Percentiles rank a stretch among this genome's conserved stretches.
These are phyloP conservation scores for Suillus hirtellus DNA, from an alignment of 768 basidiomycete genomes.

Conservation along the genomic window DNA sequence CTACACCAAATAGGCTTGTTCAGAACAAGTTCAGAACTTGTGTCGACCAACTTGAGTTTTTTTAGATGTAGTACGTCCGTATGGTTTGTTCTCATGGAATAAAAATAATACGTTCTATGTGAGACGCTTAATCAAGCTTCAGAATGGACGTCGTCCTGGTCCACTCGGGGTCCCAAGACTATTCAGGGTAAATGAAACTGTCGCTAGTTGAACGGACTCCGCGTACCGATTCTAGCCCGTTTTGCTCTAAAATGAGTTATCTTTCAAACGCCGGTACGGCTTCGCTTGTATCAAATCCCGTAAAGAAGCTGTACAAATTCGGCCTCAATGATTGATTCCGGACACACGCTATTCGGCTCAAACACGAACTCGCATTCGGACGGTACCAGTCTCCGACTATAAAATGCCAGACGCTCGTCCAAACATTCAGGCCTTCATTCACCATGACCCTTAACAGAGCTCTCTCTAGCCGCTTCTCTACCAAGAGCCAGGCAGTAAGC, in stretches of 20 bases:
- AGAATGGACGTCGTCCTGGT: no score
- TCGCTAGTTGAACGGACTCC: no score
- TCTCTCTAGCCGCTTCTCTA: slow-evolving; percentile 31
- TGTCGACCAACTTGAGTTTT: no score
- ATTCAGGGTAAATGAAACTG: no score
- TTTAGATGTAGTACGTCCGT: no score
- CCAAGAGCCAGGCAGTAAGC: slow-evolving; percentile 29
- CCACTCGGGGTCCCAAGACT: no score
- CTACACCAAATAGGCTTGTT: no score
- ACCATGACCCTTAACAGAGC: slow-evolving; percentile 32
- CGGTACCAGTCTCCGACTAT: slow-evolving; percentile 23
- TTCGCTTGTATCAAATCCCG: neutral
- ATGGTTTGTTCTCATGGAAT: no score
- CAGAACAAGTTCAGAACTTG: no score
- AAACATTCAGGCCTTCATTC: neutral
- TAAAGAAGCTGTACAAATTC: neutral
- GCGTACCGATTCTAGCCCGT: no score
- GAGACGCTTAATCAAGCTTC: no score
- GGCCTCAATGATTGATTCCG: neutral
- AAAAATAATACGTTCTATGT: no score
- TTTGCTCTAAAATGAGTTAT: neutral
- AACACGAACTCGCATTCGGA: neutral
- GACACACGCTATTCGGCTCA: slow-evolving; percentile 2
- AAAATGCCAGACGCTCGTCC: slow-evolving; percentile 13
- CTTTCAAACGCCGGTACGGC: neutral